Evolutionary conservation across 495 filamentous ascomycete species (phyloP), one percentile per base, ranked within the genome.

Genomic region (Trichoderma asperelloides): DNA sequence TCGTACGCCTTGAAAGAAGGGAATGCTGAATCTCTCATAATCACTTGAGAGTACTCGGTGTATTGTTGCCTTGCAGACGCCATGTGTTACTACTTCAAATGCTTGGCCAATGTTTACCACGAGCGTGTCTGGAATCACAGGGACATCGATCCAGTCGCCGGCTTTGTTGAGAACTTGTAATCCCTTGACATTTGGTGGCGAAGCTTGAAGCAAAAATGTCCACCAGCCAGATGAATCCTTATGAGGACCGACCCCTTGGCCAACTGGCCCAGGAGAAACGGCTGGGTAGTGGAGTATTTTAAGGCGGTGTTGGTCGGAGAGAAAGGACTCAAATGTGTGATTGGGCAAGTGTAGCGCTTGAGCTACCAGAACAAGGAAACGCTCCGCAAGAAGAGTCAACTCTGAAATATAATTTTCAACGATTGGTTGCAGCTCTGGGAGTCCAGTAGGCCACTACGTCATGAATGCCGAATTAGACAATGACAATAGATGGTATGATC

Each of bases 51-150:
- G 69, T 6, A 84, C 84, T 3, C 79, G 77, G 25, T 85, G 84
- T 0, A 80, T 78, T 0, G 83, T 85, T 2, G 84, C 83, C 68
- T 80, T 82, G 63, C 83, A 81, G 16, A 78, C 76, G 1, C 82
- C 79, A 57, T 79, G 74, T 1, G 84, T 87, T 2, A 84, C 79
- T 3, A 85, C 81, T 72, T 87, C 83, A 64, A 87, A 85, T 0
- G 82, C 83, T 65, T 85, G 82, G 3, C 82, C 82, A 57, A 87
- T 83, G 69, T 86, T 85, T 51, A 86, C 81, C 8, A 86, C 82
- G 65, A 86, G 82, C 0, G 81, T 82, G 6, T 77, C 78, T 4
- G 76, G 71, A 11, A 85, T 72, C 1, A 78, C 75, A 2, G 83
- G 81, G n/a, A 81, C 80, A 21, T 79, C 71, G 55, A 86, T 75